Evolutionary conservation across 2,329 filamentous ascomycete species (phyloP).

Genomic region (Colletotrichum horii): DNA sequence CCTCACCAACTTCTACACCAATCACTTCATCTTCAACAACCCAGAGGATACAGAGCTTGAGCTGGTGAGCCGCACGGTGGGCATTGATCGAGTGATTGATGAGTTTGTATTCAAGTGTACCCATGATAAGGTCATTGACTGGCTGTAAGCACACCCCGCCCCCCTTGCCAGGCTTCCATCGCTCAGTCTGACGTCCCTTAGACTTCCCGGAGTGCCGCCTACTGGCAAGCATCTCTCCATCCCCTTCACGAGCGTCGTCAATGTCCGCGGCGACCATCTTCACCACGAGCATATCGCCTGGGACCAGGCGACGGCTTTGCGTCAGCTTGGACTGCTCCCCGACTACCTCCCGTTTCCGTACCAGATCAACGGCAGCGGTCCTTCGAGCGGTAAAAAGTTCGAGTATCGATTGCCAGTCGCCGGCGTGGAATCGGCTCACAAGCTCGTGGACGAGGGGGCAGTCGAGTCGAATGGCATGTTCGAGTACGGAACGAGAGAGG

Average conservation of each 20-base stretch:
- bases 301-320: conserved; percentile 70
- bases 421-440: conserved; percentile 34
- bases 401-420: conserved; percentile 37
- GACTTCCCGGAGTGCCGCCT: conserved; percentile 59
- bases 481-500: conserved; percentile 6
- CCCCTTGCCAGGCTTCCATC: background rate
- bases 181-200: conserved; percentile 14
- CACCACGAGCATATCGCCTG: conserved; percentile 73
- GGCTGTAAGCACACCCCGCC: conserved; percentile 59
- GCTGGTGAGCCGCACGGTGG: conserved; percentile 73
- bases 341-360: conserved; percentile 67
- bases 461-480: conserved; percentile 38
- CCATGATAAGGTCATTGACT: conserved; percentile 67
- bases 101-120: conserved; percentile 72
- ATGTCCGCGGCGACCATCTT: conserved; percentile 66
- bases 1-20: conserved; percentile 71
- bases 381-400: conserved; percentile 17
- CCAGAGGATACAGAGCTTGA: conserved; percentile 70
- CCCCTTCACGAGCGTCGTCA: conserved; percentile 67
- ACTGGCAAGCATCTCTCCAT: conserved; percentile 60
- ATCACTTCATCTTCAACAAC: conserved; percentile 80
- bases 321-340: conserved; percentile 60
- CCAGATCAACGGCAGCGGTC: conserved; percentile 9
- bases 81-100: conserved; percentile 74
- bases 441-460: conserved; percentile 34